Conservation (phyloP, 1,139 yeast genomes). For the Pichia norvegensis region DNA sequence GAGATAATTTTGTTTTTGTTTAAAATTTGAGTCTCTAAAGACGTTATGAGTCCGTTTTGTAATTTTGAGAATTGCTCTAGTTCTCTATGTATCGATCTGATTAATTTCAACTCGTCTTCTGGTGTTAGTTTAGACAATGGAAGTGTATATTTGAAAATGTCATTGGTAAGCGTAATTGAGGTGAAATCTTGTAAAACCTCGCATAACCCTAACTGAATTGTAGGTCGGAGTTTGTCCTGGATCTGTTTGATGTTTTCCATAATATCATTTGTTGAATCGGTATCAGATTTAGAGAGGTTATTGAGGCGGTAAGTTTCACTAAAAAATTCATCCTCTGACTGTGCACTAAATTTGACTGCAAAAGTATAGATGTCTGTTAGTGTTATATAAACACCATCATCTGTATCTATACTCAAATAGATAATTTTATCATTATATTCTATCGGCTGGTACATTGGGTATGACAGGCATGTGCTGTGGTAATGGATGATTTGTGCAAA, state of each 20-base stretch:
- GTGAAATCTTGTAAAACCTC: neutral
- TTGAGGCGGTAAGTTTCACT: constrained; percentile 2
- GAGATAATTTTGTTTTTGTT: constrained; percentile 20
- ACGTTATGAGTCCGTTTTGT: constrained; percentile 6
- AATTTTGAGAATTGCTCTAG: constrained; percentile 8
- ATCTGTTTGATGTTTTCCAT: neutral
- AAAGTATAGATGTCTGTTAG: constrained; percentile 1
- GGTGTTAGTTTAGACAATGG: constrained; percentile 11
- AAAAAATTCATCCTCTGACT: neutral
- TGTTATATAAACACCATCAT: neutral
- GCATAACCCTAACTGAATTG: neutral
- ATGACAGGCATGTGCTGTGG: too few species aligned
- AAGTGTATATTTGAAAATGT: constrained; percentile 14
- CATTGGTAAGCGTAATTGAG: neutral
- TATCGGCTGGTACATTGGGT: neutral
- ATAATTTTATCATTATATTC: neutral
- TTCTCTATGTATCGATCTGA: constrained; percentile 5
- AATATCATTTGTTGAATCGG: neutral
- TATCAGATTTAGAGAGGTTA: constrained; percentile 3
- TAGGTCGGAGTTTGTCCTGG: neutral
- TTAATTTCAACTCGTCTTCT: constrained; percentile 4
- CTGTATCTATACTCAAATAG: neutral
- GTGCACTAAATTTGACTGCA: neutral
- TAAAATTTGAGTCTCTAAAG: constrained; percentile 8
- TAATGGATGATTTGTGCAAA: neutral